A percentile compares a stretch with the other conserved stretches of the same genome.
phyloP scores from a whole-genome alignment of 805 yeast species.

The Ogataea parapolymorpha region DNA sequence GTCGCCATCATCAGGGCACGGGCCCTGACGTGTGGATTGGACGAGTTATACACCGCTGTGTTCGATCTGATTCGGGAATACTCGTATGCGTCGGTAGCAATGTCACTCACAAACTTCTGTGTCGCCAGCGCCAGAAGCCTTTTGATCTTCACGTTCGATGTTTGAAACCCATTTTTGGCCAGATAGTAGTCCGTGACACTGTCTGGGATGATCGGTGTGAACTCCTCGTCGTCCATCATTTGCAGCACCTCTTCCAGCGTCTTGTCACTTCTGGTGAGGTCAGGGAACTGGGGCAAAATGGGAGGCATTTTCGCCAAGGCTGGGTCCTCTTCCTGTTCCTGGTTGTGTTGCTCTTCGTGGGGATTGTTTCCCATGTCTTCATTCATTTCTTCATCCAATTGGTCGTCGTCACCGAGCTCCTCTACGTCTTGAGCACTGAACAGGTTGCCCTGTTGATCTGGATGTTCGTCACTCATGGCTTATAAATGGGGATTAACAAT shows the following conservation, averaged over 20 bases:
- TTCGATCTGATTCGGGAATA: conserved; percentile 89
- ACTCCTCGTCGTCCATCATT: conserved; percentile 91
- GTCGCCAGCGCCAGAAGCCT: conserved; percentile 90
- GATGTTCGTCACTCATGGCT: conserved; percentile 4
- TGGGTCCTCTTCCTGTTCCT: conserved; percentile 22
- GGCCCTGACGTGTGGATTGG: conserved; percentile 83
- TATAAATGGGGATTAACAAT: not conserved
- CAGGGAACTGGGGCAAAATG: conserved; percentile 54
- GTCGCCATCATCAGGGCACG: conserved; percentile 65
- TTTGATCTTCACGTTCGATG: conserved; percentile 74
- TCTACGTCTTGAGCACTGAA: conserved; percentile 23
- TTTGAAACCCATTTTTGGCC: conserved; percentile 72
- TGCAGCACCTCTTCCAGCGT: conserved; percentile 79
- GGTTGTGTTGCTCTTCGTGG: conserved; percentile 6
- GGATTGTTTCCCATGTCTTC: not conserved
- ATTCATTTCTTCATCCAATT: conserved; percentile 28
- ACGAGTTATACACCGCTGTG: conserved; percentile 78
- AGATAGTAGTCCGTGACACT: conserved; percentile 92
- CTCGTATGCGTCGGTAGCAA: conserved; percentile 96
- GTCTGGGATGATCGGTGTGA: conserved; percentile 94
- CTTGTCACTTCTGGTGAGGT: conserved; percentile 72
- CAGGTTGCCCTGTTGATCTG: conserved; percentile 13
- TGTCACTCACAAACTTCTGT: conserved; percentile 89
- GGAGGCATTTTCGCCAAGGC: conserved; percentile 26
- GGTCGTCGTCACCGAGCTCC: conserved; percentile 29